Percentiles rank a stretch among this genome's conserved stretches.
These are phyloP conservation scores for Stentor roeselii DNA, from an alignment of 73 alveolate genomes.

Conservation along the genomic window DNA sequence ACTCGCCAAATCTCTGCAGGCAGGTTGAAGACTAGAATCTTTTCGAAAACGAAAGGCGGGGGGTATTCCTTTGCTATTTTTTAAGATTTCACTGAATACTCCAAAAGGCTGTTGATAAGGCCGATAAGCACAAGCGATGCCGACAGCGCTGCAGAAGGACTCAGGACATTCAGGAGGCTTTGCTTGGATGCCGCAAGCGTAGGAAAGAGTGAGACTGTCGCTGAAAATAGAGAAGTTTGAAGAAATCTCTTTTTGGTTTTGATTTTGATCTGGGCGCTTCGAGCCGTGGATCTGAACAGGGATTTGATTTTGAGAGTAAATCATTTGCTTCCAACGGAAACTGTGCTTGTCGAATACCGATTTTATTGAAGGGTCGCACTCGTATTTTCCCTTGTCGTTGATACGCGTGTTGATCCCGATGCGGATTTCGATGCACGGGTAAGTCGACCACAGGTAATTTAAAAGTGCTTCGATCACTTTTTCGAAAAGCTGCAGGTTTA, in stretches of 20 bases:
- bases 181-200: constrained; percentile 6
- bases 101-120: neutral
- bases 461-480: neutral
- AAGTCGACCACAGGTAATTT: neutral
- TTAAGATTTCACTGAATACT: neutral
- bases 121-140: neutral
- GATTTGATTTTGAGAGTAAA: neutral
- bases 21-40: neutral
- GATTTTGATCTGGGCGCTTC: neutral
- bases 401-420: neutral
- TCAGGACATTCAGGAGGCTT: neutral
- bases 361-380: neutral
- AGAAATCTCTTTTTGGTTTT: neutral
- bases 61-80: constrained; percentile 8
- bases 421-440: constrained; percentile 26
- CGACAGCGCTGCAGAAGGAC: neutral
- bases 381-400: constrained; percentile 20
- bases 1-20: neutral
- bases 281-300: constrained; percentile 11
- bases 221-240: neutral
- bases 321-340: constrained; percentile 20
- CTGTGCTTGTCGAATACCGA: neutral
- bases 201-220: neutral
- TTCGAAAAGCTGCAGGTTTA: neutral
- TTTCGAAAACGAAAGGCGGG: constrained; percentile 18